Conservation (phyloP, 2,329 filamentous ascomycete species). For the Paradendryphiella salina region DNA sequence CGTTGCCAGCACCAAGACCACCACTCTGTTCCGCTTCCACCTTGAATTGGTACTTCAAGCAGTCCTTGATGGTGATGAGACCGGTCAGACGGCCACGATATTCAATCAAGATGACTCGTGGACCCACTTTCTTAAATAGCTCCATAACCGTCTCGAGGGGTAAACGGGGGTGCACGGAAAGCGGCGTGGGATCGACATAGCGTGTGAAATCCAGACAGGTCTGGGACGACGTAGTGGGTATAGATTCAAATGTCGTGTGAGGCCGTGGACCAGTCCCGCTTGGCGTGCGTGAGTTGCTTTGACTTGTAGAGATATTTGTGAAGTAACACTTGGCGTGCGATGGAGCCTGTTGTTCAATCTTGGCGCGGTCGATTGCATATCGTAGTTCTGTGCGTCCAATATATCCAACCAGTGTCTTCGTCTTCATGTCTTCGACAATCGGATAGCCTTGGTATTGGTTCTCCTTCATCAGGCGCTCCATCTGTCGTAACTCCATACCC, state of each 20-base stretch:
- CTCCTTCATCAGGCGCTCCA: conserved; percentile 75
- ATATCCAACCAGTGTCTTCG: conserved; percentile 80
- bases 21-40: conserved; percentile 65
- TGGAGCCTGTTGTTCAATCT: conserved; percentile 63
- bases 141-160: conserved; percentile 98
- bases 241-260: conserved; percentile 61
- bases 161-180: conserved; percentile 87
- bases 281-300: conserved; percentile 30
- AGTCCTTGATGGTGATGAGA: conserved; percentile 94
- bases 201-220: conserved; percentile 76
- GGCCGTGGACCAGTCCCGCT: conserved; percentile 21
- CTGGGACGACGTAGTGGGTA: conserved; percentile 58
- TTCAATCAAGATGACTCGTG: conserved; percentile 89
- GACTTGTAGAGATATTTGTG: conserved; percentile 45
- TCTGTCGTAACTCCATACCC: conserved; percentile 73
- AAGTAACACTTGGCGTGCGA: conserved; percentile 76
- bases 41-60: conserved; percentile 96
- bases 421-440: conserved; percentile 73
- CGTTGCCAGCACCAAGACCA: conserved; percentile 1
- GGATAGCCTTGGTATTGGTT: conserved; percentile 92
- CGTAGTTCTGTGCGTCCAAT: conserved; percentile 89
- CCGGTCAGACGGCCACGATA: conserved; percentile 82
- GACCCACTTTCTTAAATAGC: conserved; percentile 96
- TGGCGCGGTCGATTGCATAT: conserved; percentile 83
- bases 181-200: conserved; percentile 85